Evolutionary conservation across 768 basidiomycete species (phyloP), one percentile per base, ranked within the genome.

Genomic region (Terana coerulea): DNA sequence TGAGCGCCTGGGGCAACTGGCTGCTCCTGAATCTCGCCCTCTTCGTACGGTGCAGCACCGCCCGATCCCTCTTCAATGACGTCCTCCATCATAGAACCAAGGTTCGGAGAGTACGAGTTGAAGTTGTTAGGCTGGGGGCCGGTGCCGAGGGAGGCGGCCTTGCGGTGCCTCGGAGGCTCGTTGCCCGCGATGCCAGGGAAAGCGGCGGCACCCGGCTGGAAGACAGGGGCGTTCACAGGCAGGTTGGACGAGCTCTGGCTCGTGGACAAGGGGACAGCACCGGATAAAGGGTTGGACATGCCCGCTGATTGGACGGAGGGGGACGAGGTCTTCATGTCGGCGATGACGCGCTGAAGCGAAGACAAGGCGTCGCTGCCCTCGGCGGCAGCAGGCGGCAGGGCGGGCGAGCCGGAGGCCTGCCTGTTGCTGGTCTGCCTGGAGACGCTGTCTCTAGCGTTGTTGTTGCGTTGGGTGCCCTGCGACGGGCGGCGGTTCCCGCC

Each of bases 331-430:
- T 93, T 95, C 57, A 97, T 76, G 68, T 98, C 94, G 50, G 89
- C 89, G 59, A 98, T 98, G 67, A 97, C 87, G 51, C 91, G 83
- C 64, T 98, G 93, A 47, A 98, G 80, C 25, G 90, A 91, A 54
- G 87, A 88, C 52, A 93, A 74, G 15, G 88, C 90, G 65, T 87
- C 86, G 64, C 87, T 90, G 58, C 90, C 86, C 30, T 75, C 75
- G 56, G 69, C 26, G 56, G 79, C 73, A 39, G 66, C 65, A 53
- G 80, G 77, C 33, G 75, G 75, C 53, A 80, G 77, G 34, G 75
- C 75, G 31, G 82, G 78, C 14, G 75, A 65, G 54, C 60, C 64
- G 49, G 77, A 72, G 34, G 73, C 57, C 34, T 76, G 69, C 66
- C 77, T 76, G 66, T 74, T 81, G 52, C 67, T 67, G 39, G 44